phyloP scores from a whole-genome alignment of 2,329 filamentous ascomycete genomes.

The Emydomyces testavorans region DNA sequence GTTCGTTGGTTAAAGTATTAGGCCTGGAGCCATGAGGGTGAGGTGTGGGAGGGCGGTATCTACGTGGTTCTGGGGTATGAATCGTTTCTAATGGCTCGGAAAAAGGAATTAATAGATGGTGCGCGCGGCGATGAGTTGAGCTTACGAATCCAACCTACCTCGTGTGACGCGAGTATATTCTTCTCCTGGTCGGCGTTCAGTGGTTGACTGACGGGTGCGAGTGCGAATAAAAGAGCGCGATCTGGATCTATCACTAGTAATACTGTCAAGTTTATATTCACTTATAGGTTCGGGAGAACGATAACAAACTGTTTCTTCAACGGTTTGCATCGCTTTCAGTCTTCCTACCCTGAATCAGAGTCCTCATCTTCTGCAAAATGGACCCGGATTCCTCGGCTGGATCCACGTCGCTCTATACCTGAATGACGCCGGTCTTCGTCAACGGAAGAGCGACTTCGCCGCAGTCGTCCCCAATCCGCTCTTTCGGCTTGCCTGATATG shows the following conservation, averaged over 20 bases:
- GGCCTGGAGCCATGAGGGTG: neutral
- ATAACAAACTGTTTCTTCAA: neutral
- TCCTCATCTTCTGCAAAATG: constrained; percentile 7
- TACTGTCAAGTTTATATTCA: neutral
- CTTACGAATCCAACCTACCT: neutral
- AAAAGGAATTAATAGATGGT: neutral
- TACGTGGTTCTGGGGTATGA: neutral
- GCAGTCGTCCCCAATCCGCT: neutral
- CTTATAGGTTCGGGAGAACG: neutral
- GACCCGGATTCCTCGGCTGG: neutral
- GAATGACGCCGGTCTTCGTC: neutral
- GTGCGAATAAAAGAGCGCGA: constrained; percentile 1
- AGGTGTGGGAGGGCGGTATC: neutral
- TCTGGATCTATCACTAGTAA: constrained; percentile 1
- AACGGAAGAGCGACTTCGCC: neutral
- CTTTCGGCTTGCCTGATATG: neutral
- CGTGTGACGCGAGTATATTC: neutral
- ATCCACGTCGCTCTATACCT: neutral
- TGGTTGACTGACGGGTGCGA: neutral
- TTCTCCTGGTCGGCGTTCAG: neutral
- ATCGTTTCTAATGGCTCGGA: neutral
- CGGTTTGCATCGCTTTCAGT: neutral
- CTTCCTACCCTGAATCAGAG: constrained; percentile 8
- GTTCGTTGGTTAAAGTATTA: neutral
- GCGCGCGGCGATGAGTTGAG: too few relatives aligned